Base-by-base conservation (phyloP, 768 basidiomycete genomes). In the Lactarius psammicola region DNA sequence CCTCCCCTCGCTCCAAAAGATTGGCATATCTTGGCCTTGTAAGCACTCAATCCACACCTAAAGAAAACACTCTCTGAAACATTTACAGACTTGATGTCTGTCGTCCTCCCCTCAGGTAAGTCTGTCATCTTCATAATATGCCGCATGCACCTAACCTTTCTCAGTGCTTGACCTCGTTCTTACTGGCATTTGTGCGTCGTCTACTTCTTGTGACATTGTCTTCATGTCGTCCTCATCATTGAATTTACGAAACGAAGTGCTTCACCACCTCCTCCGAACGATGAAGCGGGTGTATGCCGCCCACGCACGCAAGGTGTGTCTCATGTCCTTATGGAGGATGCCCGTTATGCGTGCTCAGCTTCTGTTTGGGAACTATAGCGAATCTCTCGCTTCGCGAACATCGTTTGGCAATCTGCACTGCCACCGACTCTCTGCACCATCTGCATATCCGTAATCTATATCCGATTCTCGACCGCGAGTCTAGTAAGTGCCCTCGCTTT, bases 401-500 rank as follows among this genome's bases (percentile, higher is more conserved):
- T 53, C 13, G 31, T 54, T n/a, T 66, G 65, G 65, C 56, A 59
- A 44, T 56, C 65, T 0, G 65, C 65, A 18, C 20, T 66, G 13
- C 60, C 60, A 28, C 65, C 65, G 3, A 62, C 65, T 9, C 11
- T 66, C 23, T 62, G 65, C 23, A 17, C 60, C 40, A 46, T 66
- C 56, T 23, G 30, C 36, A 4, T 58, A 7, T 56, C 44, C 9
- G 17, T 58, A 17, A 0, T 57, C 1, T 59, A 58, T 36, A n/a
- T 42, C 53, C 56, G 30, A n/a, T 34, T 33, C 20, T 15, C 38
- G 5, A 26, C 6, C 0, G 34, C 36, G 17, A 5, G 10, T 40
- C 20, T 30, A 46, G 65, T 66, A 15, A 56, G 60, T 56, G 15
- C 34, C 26, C 13, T n/a, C 34, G 4, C 7, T 57, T n/a, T 33